These are phyloP conservation scores for Stemphylium beticola DNA, from an alignment of 2,329 filamentous ascomycete genomes.

Conservation along the genomic window DNA sequence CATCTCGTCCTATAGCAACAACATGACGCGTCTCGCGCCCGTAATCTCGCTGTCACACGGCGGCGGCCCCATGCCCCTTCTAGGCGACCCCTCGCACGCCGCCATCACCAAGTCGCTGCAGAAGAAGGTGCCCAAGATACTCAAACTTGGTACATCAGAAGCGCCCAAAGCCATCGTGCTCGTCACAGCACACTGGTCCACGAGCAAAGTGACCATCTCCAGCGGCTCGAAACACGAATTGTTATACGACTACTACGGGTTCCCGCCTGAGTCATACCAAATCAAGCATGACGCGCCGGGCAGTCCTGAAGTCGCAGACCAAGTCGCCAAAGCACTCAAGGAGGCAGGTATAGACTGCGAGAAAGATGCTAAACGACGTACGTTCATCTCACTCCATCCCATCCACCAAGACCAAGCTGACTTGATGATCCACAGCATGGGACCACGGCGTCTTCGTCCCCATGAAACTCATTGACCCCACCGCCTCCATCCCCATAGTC, in stretches of 20 bases:
- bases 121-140: constrained; percentile 61
- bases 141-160: constrained; percentile 60
- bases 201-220: constrained; percentile 58
- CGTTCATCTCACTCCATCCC: constrained; percentile 3
- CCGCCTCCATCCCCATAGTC: constrained; percentile 61
- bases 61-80: constrained; percentile 62
- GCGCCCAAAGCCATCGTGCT: constrained; percentile 61
- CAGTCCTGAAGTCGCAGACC: constrained; percentile 59
- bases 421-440: constrained; percentile 52
- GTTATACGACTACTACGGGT: constrained; percentile 66
- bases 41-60: constrained; percentile 51
- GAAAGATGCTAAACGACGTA: constrained; percentile 44
- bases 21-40: constrained; percentile 46
- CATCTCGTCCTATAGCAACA: constrained; percentile 26
- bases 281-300: constrained; percentile 65
- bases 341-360: constrained; percentile 53
- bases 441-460: constrained; percentile 68
- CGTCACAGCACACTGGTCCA: constrained; percentile 66
- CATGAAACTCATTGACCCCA: constrained; percentile 61
- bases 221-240: constrained; percentile 57
- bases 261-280: constrained; percentile 62
- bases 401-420: background rate
- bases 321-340: constrained; percentile 56
- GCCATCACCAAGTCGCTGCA: constrained; percentile 60
- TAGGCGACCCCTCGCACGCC: constrained; percentile 62